These are phyloP conservation scores for Pistacia vera DNA, from an alignment of 345 rosid genomes.

Conservation along the genomic window DNA sequence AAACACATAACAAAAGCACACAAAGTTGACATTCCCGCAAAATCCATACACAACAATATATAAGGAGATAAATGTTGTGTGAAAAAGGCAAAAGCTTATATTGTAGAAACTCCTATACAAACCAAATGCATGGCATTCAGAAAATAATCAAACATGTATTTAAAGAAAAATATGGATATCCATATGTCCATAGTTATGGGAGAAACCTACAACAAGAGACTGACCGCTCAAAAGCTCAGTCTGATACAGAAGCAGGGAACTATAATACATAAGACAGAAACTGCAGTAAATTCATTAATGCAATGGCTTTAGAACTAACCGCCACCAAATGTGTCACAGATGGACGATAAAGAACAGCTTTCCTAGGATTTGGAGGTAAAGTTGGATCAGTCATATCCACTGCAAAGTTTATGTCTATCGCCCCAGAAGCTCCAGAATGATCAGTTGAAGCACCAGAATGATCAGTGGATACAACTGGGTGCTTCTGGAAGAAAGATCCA, in stretches of 20 bases:
- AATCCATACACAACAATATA: background rate
- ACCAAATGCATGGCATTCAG: background rate
- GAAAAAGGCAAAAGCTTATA: background rate
- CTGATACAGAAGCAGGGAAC: constrained; percentile 14
- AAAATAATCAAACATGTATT: background rate
- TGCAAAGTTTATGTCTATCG: constrained; percentile 74
- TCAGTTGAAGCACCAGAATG: constrained; percentile 67
- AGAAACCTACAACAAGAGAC: constrained; percentile 14
- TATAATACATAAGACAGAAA: constrained; percentile 4
- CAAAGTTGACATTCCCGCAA: constrained; percentile 10
- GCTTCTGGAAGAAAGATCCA: constrained; percentile 71
- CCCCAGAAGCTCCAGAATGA: constrained; percentile 80
- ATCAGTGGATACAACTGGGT: constrained; percentile 57
- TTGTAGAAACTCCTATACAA: background rate
- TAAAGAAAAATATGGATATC: background rate
- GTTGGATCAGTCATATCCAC: constrained; percentile 77
- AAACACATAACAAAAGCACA: constrained; percentile 2
- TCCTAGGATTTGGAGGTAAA: constrained; percentile 84
- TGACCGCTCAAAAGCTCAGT: background rate
- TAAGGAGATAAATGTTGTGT: background rate
- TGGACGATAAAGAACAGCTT: constrained; percentile 90
- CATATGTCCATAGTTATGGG: background rate
- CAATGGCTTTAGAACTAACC: constrained; percentile 53
- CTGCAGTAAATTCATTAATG: constrained; percentile 13
- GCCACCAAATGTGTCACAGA: constrained; percentile 83